These are phyloP conservation scores for Fremontodendron californicum DNA, from an alignment of 345 rosid species.

Conservation along the genomic window DNA sequence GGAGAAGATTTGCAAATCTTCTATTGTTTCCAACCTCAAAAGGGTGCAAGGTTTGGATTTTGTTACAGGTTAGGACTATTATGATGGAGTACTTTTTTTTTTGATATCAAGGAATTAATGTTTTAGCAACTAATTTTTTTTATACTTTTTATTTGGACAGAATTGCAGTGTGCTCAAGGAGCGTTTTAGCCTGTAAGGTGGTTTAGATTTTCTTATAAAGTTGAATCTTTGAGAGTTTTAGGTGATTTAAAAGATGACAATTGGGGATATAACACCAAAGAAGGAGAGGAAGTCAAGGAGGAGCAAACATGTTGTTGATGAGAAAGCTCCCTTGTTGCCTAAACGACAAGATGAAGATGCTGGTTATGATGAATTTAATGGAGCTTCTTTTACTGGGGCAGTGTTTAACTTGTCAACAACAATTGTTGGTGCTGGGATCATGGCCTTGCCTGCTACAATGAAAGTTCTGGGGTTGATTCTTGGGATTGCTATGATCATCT, in stretches of 20 bases:
- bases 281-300: conserved; percentile 48
- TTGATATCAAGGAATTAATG: background rate
- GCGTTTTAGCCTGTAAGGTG: background rate
- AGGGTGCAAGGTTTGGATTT: conserved; percentile 1
- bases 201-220: background rate
- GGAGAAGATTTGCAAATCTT: background rate
- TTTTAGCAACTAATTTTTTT: background rate
- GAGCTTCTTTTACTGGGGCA: conserved; percentile 87
- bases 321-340: conserved; percentile 56
- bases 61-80: background rate
- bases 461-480: conserved; percentile 73
- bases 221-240: conserved; percentile 8
- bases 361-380: conserved; percentile 61
- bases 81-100: background rate
- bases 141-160: background rate
- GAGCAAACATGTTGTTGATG: conserved; percentile 35
- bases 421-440: conserved; percentile 90
- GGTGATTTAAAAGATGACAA: conserved; percentile 45
- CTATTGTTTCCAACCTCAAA: background rate
- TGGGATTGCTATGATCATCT: conserved; percentile 61
- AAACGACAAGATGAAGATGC: conserved; percentile 38
- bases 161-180: background rate
- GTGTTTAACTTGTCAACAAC: conserved; percentile 89
- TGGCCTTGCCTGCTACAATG: conserved; percentile 97
- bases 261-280: conserved; percentile 35